Evolutionary conservation across 2,329 filamentous ascomycete species (phyloP).

Genomic region (Monilinia polystroma): DNA sequence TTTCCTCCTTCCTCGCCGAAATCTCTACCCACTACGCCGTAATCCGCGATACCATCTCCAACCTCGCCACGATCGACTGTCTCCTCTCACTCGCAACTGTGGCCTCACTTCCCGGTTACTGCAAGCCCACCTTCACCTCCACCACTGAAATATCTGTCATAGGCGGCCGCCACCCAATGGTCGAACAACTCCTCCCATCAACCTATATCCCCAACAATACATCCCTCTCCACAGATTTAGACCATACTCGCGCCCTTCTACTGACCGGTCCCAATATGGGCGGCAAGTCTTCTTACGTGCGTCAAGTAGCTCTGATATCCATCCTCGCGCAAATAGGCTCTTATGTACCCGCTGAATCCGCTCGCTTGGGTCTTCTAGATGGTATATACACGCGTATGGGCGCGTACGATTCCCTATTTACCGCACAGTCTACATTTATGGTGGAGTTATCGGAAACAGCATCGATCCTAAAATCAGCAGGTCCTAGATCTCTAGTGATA

Average conservation of each 20-base stretch:
- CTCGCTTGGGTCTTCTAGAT: constrained; percentile 78
- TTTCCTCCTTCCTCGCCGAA: constrained; percentile 65
- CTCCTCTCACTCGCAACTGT: constrained; percentile 82
- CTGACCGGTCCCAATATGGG: constrained; percentile 99
- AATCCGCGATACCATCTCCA: constrained; percentile 83
- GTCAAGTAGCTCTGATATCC: constrained; percentile 83
- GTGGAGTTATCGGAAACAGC: constrained; percentile 93
- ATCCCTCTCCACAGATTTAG: constrained; percentile 61
- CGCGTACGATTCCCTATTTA: constrained; percentile 92
- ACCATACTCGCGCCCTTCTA: constrained; percentile 59
- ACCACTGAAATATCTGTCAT: constrained; percentile 67
- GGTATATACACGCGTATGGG: constrained; percentile 94
- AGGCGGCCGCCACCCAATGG: constrained; percentile 88
- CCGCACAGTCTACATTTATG: constrained; percentile 96
- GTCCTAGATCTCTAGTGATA: constrained; percentile 80
- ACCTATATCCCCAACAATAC: constrained; percentile 91
- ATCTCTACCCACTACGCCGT: constrained; percentile 84
- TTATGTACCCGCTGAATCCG: constrained; percentile 79
- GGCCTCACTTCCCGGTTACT: constrained; percentile 83
- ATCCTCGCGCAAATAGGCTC: constrained; percentile 95
- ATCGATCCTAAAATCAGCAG: constrained; percentile 85
- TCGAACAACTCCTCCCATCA: constrained; percentile 82
- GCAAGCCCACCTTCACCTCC: constrained; percentile 67
- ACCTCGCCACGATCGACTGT: constrained; percentile 85
- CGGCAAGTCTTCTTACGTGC: constrained; percentile 96